Conservation (phyloP, 345 rosid species). For the Gossypium thurberi region DNA sequence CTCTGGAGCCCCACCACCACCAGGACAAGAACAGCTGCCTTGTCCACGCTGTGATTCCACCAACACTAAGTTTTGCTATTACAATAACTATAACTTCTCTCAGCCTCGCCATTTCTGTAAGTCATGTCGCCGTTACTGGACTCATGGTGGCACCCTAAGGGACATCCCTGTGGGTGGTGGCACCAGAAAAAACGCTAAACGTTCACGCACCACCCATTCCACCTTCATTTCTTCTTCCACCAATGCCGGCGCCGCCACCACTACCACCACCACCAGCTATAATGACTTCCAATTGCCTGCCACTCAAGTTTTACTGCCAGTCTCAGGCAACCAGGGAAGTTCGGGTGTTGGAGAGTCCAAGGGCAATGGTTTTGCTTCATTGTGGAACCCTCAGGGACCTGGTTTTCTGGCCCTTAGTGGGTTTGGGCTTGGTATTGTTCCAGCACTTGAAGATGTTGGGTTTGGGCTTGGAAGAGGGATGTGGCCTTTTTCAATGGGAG, state of each 20-base stretch:
- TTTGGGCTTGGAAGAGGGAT: conserved; percentile 69
- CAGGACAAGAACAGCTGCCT: conserved; percentile 79
- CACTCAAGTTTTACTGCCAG: conserved; percentile 51
- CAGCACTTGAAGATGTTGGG: conserved; percentile 52
- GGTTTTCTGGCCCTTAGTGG: conserved; percentile 63
- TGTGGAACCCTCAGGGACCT: conserved; percentile 52
- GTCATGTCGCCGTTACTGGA: conserved; percentile 97
- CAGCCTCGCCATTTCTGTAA: conserved; percentile 98
- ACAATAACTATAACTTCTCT: conserved; percentile 90
- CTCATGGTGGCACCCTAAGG: conserved; percentile 90
- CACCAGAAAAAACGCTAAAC: conserved; percentile 76
- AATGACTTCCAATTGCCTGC: conserved; percentile 35
- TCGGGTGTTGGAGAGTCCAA: conserved; percentile 26
- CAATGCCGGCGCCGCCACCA: conserved; percentile 1
- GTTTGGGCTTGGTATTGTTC: conserved; percentile 59
- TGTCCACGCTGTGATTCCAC: conserved; percentile 93
- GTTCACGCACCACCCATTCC: conserved; percentile 42
- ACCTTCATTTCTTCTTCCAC: conserved; percentile 14
- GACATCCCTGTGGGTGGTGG: conserved; percentile 94
- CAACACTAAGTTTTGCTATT: conserved; percentile 92
- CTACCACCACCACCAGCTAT: conserved; percentile 9
- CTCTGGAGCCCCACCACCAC: conserved; percentile 33
- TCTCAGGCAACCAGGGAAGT: conserved; percentile 25
- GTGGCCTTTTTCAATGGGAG: conserved; percentile 54
- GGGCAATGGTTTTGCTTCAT: conserved; percentile 53